Evolutionary conservation across 495 filamentous ascomycete genomes (phyloP), one percentile per base, ranked within the genome.

Genomic region (Ramalina intermedia): DNA sequence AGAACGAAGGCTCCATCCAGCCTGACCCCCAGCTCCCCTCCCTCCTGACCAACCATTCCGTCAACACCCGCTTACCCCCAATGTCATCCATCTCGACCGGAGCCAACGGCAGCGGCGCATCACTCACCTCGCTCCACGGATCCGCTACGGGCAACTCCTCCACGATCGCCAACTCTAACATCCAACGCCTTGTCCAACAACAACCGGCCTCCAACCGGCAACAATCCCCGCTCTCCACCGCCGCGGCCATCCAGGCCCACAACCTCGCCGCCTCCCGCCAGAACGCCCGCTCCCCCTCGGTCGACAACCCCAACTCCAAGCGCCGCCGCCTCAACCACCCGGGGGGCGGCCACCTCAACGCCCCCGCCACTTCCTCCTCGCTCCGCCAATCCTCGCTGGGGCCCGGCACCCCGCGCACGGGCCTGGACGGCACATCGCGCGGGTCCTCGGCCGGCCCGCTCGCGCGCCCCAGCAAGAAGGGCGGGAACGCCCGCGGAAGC

Each of bases 331-430:
- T 84, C 3, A 86, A 79, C 57, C 66, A 79, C 57, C 66, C 71
- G 21, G 17, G 20, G 1, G 73, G 75, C 14, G 73, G 75, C 14
- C 60, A 87, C 7, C 76, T 81, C 18, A 76, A 71, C 12, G 63
- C 88, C 2, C 84, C 86, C 0, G 62, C 72, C 1, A 74, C 81
- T 3, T 81, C 85, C 0, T 88, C 85, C 41, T 78, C 75, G 27
- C 73, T 94, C 4, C 79, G 88, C 0, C 87, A 94, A 61, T 78
- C 84, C 0, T 94, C 87, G 2, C 63, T 89, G 5, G 85, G 87
- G 3, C 88, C 85, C 1, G 83, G 84, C 7, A 94, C 87, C 3
- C 87, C 88, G n/a, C 91, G 91, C 64, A 73, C 75, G 2, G 77
- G 75, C 1, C 82, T 84, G 2, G 37, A 46, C n/a, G 16, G 39